A percentile compares a stretch with the other conserved stretches of the same genome.
Conservation (phyloP, 1,284 basidiomycete species). For the Mixia osmundae region DNA sequence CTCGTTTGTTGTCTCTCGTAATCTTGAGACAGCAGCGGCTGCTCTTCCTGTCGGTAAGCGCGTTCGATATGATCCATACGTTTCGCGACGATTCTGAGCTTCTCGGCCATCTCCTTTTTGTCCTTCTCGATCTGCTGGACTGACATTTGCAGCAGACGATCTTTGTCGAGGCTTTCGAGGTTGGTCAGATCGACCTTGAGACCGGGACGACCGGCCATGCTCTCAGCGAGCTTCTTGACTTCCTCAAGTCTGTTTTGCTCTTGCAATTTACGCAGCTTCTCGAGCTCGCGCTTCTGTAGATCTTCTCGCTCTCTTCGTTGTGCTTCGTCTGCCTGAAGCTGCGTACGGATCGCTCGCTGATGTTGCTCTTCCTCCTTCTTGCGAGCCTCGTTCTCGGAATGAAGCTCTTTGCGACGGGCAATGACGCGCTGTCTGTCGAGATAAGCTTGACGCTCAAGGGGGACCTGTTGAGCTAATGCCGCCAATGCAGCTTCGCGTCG, state of each 20-base stretch:
- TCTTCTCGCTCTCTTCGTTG: constrained; percentile 42
- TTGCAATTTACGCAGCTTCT: constrained; percentile 56
- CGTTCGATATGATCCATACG: constrained; percentile 90
- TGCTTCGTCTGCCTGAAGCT: constrained; percentile 52
- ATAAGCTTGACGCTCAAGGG: constrained; percentile 45
- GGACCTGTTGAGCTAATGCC: constrained; percentile 21
- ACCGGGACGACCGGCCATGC: constrained; percentile 56
- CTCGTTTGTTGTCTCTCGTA: constrained; percentile 64
- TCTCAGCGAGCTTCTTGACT: constrained; percentile 71
- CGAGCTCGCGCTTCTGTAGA: constrained; percentile 43
- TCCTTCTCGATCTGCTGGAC: constrained; percentile 92
- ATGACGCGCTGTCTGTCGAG: constrained; percentile 56
- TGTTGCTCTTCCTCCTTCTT: constrained; percentile 79
- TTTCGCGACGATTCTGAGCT: constrained; percentile 62
- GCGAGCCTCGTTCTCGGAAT: constrained; percentile 59
- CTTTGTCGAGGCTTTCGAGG: constrained; percentile 62
- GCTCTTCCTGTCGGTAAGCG: constrained; percentile 82
- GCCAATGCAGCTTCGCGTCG: constrained; percentile 23
- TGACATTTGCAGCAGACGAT: constrained; percentile 70
- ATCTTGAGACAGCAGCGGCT: constrained; percentile 60
- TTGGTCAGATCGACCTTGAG: constrained; percentile 50
- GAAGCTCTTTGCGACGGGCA: constrained; percentile 62
- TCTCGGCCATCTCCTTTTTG: constrained; percentile 67
- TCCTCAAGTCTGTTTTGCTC: constrained; percentile 62
- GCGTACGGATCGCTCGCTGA: constrained; percentile 44